Evolutionary conservation across 179 eudicot genomes (phyloP).

Genomic region (Pouteria campechiana): DNA sequence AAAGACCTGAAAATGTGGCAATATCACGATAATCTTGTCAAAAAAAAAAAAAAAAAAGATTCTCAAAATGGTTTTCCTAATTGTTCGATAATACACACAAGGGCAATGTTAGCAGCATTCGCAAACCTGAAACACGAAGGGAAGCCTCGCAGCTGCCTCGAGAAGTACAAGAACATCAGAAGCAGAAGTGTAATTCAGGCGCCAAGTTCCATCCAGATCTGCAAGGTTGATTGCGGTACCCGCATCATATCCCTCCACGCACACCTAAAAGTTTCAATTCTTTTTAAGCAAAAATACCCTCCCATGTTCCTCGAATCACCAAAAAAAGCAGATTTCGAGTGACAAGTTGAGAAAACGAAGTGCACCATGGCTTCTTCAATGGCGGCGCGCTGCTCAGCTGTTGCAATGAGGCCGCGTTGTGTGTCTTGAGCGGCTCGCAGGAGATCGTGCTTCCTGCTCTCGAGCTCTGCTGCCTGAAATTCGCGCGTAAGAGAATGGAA

Average conservation of each 20-base stretch:
- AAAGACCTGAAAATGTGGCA: too few species aligned
- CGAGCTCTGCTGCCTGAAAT: slow-evolving; percentile 46
- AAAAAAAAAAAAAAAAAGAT: background rate
- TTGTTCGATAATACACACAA: background rate
- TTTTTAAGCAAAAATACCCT: background rate
- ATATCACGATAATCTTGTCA: too few species aligned
- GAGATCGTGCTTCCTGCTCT: slow-evolving; percentile 49
- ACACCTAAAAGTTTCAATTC: slow-evolving; percentile 29
- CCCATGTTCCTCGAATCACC: background rate
- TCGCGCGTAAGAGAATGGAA: too few species aligned
- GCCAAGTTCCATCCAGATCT: slow-evolving; percentile 80
- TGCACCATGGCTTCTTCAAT: slow-evolving; percentile 74
- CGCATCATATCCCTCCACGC: slow-evolving; percentile 51
- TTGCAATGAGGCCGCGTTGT: slow-evolving; percentile 62
- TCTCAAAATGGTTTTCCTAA: background rate
- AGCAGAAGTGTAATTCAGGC: slow-evolving; percentile 88
- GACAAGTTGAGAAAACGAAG: background rate
- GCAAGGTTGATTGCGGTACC: slow-evolving; percentile 43
- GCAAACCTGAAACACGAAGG: slow-evolving; percentile 71
- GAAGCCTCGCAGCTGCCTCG: slow-evolving; percentile 63
- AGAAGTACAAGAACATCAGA: slow-evolving; percentile 74
- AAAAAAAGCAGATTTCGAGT: background rate
- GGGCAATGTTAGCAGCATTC: background rate
- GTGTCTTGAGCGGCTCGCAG: slow-evolving; percentile 62
- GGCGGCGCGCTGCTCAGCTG: slow-evolving; percentile 50